phyloP scores from a whole-genome alignment of 495 filamentous ascomycete species.

The Penicillium chermesinum region DNA sequence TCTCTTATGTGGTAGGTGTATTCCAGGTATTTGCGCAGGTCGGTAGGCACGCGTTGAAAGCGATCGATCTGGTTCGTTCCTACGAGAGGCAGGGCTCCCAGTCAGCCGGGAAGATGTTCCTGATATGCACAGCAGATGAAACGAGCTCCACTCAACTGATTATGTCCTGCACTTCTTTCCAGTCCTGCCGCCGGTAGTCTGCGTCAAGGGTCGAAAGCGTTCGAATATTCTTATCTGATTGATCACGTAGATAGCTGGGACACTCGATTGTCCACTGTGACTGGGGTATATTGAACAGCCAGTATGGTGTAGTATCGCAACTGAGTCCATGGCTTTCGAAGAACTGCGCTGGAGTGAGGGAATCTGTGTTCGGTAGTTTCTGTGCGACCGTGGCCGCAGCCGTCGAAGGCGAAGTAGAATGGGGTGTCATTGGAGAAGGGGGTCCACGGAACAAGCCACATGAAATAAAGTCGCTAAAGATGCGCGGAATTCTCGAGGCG shows the following conservation, averaged over 20 bases:
- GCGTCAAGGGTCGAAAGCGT: slow-evolving; percentile 63
- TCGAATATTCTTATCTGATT: slow-evolving; percentile 40
- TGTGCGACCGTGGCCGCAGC: slow-evolving; percentile 22
- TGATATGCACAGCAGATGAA: neutral
- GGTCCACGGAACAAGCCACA: neutral
- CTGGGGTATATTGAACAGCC: slow-evolving; percentile 71
- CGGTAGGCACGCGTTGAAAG: slow-evolving; percentile 69
- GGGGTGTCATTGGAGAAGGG: slow-evolving; percentile 11
- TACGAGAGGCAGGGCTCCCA: slow-evolving; percentile 9
- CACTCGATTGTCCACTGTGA: slow-evolving; percentile 57
- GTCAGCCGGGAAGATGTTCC: slow-evolving; percentile 6
- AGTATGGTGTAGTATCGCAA: slow-evolving; percentile 56
- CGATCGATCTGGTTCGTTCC: slow-evolving; percentile 62
- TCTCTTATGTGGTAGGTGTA: slow-evolving; percentile 57
- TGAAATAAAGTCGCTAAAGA: too few relatives aligned
- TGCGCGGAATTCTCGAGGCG: too few relatives aligned
- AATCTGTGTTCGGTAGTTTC: slow-evolving; percentile 19
- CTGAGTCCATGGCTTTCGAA: slow-evolving; percentile 3
- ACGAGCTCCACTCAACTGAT: slow-evolving; percentile 39
- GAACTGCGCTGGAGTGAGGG: slow-evolving; percentile 9
- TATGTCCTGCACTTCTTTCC: slow-evolving; percentile 58
- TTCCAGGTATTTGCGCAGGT: slow-evolving; percentile 65
- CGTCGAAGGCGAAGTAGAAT: slow-evolving; percentile 11
- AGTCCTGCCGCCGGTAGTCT: slow-evolving; percentile 51
- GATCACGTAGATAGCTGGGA: slow-evolving; percentile 59